Conservation (phyloP, 345 rosid genomes). For the Geranium rotundifolium region DNA sequence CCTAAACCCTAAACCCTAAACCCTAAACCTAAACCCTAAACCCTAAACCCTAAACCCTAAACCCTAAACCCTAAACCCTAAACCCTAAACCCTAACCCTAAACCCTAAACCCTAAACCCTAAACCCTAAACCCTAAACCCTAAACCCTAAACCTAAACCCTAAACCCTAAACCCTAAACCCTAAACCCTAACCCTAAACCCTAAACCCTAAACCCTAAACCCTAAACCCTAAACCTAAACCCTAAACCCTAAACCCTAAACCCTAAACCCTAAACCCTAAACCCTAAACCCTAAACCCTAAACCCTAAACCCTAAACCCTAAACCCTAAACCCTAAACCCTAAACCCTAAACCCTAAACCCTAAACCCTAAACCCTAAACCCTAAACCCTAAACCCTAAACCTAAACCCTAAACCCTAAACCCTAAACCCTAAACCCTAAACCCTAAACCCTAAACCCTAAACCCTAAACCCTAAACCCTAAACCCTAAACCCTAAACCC, state of each 20-base stretch:
- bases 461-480: neutral
- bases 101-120: neutral
- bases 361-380: constrained; percentile 6
- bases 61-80: constrained; percentile 5
- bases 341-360: constrained; percentile 9
- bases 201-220: neutral
- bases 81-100: constrained; percentile 5
- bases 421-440: constrained; percentile 2
- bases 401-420: constrained; percentile 3
- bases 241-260: constrained; percentile 4
- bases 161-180: neutral
- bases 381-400: constrained; percentile 5
- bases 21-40: constrained; percentile 5
- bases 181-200: neutral
- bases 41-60: constrained; percentile 7
- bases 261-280: constrained; percentile 3
- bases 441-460: constrained; percentile 3
- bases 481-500: neutral
- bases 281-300: constrained; percentile 4
- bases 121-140: constrained; percentile 1
- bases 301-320: constrained; percentile 8
- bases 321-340: constrained; percentile 7
- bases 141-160: neutral
- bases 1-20: constrained; percentile 4
- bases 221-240: constrained; percentile 2